phyloP scores from a whole-genome alignment of 2,329 filamentous ascomycete genomes.

The Penicillium concentricum region DNA sequence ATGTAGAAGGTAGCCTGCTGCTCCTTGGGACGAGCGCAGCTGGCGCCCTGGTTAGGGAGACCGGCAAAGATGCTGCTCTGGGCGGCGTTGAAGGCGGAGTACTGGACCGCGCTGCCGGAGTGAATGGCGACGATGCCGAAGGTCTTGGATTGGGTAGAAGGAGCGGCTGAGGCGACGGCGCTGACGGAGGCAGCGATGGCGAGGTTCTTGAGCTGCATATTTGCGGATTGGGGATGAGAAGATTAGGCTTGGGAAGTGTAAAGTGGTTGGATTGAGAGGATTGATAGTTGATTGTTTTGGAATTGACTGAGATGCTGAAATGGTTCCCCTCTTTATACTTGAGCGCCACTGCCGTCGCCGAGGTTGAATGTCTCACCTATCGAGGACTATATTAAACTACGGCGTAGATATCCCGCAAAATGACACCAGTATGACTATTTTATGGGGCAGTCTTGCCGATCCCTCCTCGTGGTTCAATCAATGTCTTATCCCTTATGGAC shows the following conservation, averaged over 20 bases:
- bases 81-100: slow-evolving; percentile 47
- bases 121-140: slow-evolving; percentile 55
- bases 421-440: not conserved
- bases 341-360: not conserved
- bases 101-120: slow-evolving; percentile 53
- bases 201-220: slow-evolving; percentile 32
- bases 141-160: slow-evolving; percentile 29
- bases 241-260: not conserved
- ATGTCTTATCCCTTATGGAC: not conserved
- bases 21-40: slow-evolving; percentile 43
- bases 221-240: slow-evolving; percentile 7
- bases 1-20: slow-evolving; percentile 54
- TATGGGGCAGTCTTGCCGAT: not conserved
- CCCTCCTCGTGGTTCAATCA: not conserved
- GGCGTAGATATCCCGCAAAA: not conserved
- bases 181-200: slow-evolving; percentile 32
- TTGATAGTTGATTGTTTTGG: not conserved
- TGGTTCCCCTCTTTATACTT: slow-evolving; percentile 1
- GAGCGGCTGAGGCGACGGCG: slow-evolving; percentile 27
- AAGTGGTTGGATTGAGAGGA: too few species aligned
- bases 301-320: not conserved
- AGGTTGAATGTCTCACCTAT: slow-evolving; percentile 9
- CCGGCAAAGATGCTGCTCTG: slow-evolving; percentile 47
- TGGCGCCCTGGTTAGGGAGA: slow-evolving; percentile 48
- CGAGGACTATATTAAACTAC: not conserved